phyloP scores from a whole-genome alignment of 2,329 filamentous ascomycete genomes.

The Dactylellina parvicollis region DNA sequence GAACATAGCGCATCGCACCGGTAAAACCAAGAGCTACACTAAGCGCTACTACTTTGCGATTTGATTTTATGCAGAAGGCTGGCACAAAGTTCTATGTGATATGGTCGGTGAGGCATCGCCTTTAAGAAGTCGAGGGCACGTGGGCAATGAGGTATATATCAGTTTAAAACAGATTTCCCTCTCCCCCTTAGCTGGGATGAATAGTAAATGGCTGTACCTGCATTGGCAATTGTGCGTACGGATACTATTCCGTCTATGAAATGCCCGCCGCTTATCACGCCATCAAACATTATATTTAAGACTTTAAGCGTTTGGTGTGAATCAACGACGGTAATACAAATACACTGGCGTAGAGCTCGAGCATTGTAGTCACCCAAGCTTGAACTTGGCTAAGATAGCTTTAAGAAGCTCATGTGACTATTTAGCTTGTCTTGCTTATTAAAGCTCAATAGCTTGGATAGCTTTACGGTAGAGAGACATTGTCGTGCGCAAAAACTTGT shows the following conservation, averaged over 20 bases:
- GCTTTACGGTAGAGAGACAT: no score
- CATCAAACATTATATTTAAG: not conserved
- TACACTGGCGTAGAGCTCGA: not conserved
- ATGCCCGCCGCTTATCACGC: not conserved
- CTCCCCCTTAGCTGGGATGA: not conserved
- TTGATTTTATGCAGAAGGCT: no score
- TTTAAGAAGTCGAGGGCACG: slow-evolving; percentile 10
- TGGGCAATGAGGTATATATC: slow-evolving; percentile 36
- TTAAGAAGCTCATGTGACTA: not conserved
- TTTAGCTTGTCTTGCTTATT: slow-evolving; percentile 12
- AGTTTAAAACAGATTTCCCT: slow-evolving; percentile 18
- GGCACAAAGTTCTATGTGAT: no score
- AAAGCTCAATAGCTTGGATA: not conserved
- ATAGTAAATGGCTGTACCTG: slow-evolving; percentile 19
- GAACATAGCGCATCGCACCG: not conserved
- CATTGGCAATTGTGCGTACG: slow-evolving; percentile 29
- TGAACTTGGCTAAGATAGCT: not conserved
- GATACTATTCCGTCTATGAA: slow-evolving; percentile 22
- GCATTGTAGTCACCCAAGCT: not conserved
- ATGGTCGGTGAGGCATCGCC: not conserved
- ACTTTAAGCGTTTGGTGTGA: not conserved
- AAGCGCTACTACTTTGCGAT: not conserved
- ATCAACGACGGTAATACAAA: not conserved
- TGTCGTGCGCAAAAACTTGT: not conserved
- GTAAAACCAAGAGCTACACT: not conserved